Evolutionary conservation across 371 early-diverging fungal species (phyloP).

Genomic region (Phascolomyces articulosus): DNA sequence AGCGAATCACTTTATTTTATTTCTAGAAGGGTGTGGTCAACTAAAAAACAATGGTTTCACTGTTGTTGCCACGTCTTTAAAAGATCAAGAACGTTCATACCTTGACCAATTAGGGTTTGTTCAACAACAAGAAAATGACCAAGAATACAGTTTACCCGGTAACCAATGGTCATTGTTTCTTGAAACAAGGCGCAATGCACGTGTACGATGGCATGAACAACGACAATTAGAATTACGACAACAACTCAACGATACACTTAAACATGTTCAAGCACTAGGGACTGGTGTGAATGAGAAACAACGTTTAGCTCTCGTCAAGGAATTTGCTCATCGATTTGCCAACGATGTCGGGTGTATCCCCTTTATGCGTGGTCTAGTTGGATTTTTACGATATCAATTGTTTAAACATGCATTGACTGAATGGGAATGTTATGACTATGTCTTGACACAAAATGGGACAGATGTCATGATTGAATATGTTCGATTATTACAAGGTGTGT

Average conservation of each 20-base stretch:
- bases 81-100: not conserved
- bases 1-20: slow-evolving; percentile 29
- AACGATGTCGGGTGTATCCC: slow-evolving; percentile 28
- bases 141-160: slow-evolving; percentile 8
- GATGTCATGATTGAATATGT: slow-evolving; percentile 28
- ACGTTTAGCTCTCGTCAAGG: slow-evolving; percentile 21
- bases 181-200: slow-evolving; percentile 16
- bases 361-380: slow-evolving; percentile 23
- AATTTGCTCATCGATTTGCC: slow-evolving; percentile 15
- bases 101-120: slow-evolving; percentile 15
- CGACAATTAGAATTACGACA: slow-evolving; percentile 18
- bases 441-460: slow-evolving; percentile 31
- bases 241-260: slow-evolving; percentile 17
- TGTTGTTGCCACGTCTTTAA: not conserved
- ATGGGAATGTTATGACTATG: slow-evolving; percentile 29
- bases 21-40: slow-evolving; percentile 22
- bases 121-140: not conserved
- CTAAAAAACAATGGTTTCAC: slow-evolving; percentile 6
- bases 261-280: not conserved
- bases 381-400: slow-evolving; percentile 25
- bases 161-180: slow-evolving; percentile 7
- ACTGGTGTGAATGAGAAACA: slow-evolving; percentile 8
- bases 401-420: slow-evolving; percentile 20
- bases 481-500: slow-evolving; percentile 19
- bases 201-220: slow-evolving; percentile 29